Conservation (phyloP, 768 basidiomycete genomes). For the Strobilomyces echinocephalus region DNA sequence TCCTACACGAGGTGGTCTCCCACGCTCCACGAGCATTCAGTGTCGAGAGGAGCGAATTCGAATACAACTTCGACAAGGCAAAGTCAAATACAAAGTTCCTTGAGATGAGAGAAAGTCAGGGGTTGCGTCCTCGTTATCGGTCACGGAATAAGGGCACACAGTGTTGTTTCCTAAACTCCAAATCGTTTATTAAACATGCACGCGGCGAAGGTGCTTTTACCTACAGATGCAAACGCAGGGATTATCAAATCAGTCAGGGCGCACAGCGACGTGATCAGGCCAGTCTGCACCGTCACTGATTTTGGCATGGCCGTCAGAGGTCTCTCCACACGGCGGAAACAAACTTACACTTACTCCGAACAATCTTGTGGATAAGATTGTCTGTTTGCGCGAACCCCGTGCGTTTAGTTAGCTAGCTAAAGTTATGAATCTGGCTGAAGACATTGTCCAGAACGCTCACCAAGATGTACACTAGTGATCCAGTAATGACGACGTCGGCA, state of each 20-base stretch:
- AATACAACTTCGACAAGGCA: constrained; percentile 25
- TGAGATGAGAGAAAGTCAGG: neutral
- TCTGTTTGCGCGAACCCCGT: constrained; percentile 40
- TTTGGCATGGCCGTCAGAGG: neutral
- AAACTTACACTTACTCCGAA: constrained; percentile 33
- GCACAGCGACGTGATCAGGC: constrained; percentile 8
- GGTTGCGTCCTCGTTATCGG: too few relatives aligned
- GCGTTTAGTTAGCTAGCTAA: constrained; percentile 33
- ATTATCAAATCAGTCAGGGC: constrained; percentile 16
- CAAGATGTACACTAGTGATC: neutral
- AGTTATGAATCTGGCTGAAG: neutral
- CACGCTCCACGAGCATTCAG: constrained; percentile 22
- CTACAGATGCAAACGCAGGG: neutral
- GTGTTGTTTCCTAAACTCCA: neutral
- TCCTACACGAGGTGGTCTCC: constrained; percentile 1
- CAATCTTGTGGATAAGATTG: constrained; percentile 35
- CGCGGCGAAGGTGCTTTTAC: neutral
- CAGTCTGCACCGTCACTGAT: constrained; percentile 30
- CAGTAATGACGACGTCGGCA: neutral
- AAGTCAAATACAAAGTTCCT: constrained; percentile 24
- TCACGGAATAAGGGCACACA: neutral
- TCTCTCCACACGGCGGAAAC: neutral
- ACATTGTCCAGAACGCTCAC: neutral
- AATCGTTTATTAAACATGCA: neutral
- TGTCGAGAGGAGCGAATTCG: constrained; percentile 21